Evolutionary conservation across 1,284 basidiomycete genomes (phyloP), one percentile per base, ranked within the genome.

Genomic region (Ceratorhiza oryzae-sativae): DNA sequence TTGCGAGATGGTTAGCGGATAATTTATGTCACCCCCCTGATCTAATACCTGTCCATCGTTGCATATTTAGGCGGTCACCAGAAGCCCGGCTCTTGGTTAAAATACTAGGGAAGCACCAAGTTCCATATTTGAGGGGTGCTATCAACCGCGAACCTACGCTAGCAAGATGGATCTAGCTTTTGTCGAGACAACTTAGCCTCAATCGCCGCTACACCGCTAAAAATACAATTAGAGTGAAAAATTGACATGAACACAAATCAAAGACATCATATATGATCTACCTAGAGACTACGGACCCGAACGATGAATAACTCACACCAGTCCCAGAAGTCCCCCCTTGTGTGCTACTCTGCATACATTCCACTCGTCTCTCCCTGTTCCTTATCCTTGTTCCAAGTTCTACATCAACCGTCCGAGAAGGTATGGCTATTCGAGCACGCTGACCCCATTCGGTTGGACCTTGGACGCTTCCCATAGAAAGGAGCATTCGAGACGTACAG

Each of bases 371-470:
- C 13, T 51, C 5, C 25, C 23, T n/a, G 9, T 48, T 4, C n/a
- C 45, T 48, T 5, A 18, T 6, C n/a, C 45, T 20, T 23, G 49
- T 23, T 9, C 23, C 49, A 51, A 51, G 23, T 25, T 51, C 49
- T 20, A 51, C 13, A 27, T 51, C 49, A 51, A 27, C 25, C 5
- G 49, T 9, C 23, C 25, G n/a, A 9, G 45, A 23, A 39, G 62
- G 62, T 1, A 65, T 10, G 10, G 1, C 12, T 18, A 65, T 53
- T 39, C 36, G 46, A 18, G 41, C 62, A 20, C 48, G 62, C 34
- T 65, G 62, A 13, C 62, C 61, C 62, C 62, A 65, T 6, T 65
- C 62, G 13, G 32, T 32, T 23, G 62, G 48, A 23, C 62, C 48
- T 53, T 65, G 62, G 2, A 65, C 62, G 32, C 48, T n/a, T 39